Evolutionary conservation across 768 basidiomycete species (phyloP).

Genomic region (Lactarius akahatsu): DNA sequence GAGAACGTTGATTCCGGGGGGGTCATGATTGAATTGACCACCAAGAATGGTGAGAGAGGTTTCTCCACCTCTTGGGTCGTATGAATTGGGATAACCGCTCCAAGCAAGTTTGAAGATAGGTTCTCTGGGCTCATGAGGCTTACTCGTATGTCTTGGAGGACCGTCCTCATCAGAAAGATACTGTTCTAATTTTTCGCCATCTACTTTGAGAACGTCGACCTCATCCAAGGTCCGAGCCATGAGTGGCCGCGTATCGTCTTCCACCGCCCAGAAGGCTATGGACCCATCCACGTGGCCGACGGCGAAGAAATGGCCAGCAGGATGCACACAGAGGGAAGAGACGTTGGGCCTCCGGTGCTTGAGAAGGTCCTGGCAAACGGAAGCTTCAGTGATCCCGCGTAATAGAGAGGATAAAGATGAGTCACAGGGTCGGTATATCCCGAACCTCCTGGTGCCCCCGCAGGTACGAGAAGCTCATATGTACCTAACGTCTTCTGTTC

Average conservation of each 20-base stretch:
- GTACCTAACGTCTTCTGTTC: conserved; percentile 53
- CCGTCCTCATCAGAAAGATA: conserved; percentile 34
- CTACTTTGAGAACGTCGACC: conserved; percentile 53
- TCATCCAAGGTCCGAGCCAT: conserved; percentile 69
- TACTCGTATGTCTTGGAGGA: conserved; percentile 27
- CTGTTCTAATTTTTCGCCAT: conserved; percentile 48
- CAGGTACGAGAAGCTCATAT: conserved; percentile 69
- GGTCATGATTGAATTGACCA: conserved; percentile 56
- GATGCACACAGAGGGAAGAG: conserved; percentile 70
- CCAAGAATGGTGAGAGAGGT: conserved; percentile 77
- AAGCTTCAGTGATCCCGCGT: conserved; percentile 9
- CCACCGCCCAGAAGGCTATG: conserved; percentile 78
- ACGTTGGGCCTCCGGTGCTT: conserved; percentile 67
- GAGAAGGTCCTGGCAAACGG: conserved; percentile 54
- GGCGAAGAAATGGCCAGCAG: conserved; percentile 72
- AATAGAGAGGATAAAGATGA: background rate
- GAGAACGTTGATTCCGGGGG: conserved; percentile 63
- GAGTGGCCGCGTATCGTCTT: conserved; percentile 74
- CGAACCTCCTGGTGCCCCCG: conserved; percentile 79
- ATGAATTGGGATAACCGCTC: conserved; percentile 70
- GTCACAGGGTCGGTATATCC: conserved; percentile 59
- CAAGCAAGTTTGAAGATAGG: conserved; percentile 87
- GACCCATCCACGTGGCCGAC: conserved; percentile 82
- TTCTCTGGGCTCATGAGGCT: conserved; percentile 45
- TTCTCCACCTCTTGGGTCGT: conserved; percentile 65